These are phyloP conservation scores for Lepiota brunneoincarnata DNA, from an alignment of 768 basidiomycete genomes.

Conservation along the genomic window DNA sequence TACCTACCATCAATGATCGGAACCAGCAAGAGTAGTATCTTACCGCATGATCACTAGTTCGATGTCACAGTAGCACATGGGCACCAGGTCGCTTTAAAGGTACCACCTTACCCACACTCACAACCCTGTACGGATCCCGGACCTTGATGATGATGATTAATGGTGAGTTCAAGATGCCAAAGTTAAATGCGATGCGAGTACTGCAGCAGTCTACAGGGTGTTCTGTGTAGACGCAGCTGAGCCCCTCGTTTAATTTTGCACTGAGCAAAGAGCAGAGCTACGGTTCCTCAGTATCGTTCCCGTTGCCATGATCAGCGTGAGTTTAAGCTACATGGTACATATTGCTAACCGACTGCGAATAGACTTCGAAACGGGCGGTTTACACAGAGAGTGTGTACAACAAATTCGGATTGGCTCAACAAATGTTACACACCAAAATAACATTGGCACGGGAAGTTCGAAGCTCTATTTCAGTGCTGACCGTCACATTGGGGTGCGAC, in stretches of 20 bases:
- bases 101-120: too few relatives aligned
- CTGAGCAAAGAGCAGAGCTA: too few relatives aligned
- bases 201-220: too few relatives aligned
- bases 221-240: too few relatives aligned
- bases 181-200: background rate
- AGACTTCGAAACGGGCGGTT: background rate
- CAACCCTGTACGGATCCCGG: background rate
- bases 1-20: background rate
- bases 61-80: background rate
- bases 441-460: background rate
- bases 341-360: background rate
- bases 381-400: background rate
- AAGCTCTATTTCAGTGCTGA: background rate
- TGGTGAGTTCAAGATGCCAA: background rate
- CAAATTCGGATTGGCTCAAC: background rate
- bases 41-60: background rate
- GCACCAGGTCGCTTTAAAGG: background rate
- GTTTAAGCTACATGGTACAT: background rate
- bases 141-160: background rate
- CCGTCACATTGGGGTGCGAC: too few relatives aligned
- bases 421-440: background rate
- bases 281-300: background rate
- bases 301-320: slow-evolving; percentile 5
- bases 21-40: too few relatives aligned
- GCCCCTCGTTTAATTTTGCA: too few relatives aligned